These are phyloP conservation scores for Pterocarpus macrocarpus DNA, from an alignment of 306 rosid genomes.

Conservation along the genomic window DNA sequence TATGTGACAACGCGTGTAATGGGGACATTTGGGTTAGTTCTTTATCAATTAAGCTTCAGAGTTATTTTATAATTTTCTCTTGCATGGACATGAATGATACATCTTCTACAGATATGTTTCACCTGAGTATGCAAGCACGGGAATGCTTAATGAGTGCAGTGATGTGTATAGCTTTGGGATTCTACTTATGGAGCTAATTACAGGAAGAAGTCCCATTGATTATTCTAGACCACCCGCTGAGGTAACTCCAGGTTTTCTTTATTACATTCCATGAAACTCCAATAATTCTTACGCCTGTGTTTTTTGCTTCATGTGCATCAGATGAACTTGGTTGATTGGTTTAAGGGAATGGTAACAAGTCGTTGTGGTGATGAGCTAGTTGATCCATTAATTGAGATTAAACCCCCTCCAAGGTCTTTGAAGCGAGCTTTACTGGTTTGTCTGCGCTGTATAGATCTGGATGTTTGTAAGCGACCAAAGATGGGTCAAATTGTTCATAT, in stretches of 20 bases:
- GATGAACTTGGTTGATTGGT: conserved; percentile 99
- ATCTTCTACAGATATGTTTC: conserved; percentile 81
- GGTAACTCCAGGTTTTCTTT: conserved; percentile 57
- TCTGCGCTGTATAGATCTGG: conserved; percentile 93
- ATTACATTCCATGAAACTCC: conserved; percentile 36
- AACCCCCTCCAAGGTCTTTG: conserved; percentile 84
- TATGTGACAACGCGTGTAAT: conserved; percentile 95
- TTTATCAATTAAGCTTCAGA: conserved; percentile 29
- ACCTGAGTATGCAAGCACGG: conserved; percentile 98
- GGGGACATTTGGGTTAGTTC: conserved; percentile 98
- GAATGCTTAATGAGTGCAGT: conserved; percentile 97
- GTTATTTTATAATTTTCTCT: conserved; percentile 16
- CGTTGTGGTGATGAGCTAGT: conserved; percentile 85
- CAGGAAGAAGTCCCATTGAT: conserved; percentile 98
- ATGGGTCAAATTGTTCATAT: conserved; percentile 98
- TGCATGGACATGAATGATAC: not conserved
- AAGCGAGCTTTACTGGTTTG: conserved; percentile 91
- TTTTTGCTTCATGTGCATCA: conserved; percentile 52
- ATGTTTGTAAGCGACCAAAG: conserved; percentile 89
- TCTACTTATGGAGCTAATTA: conserved; percentile 93
- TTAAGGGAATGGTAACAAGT: conserved; percentile 91
- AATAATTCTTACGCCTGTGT: conserved; percentile 10
- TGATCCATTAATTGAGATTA: conserved; percentile 83
- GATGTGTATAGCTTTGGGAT: conserved; percentile 95
- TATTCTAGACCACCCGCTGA: conserved; percentile 94